These are phyloP conservation scores for Berkeleyomyces basicola DNA, from an alignment of 2,329 filamentous ascomycete genomes.

Conservation along the genomic window DNA sequence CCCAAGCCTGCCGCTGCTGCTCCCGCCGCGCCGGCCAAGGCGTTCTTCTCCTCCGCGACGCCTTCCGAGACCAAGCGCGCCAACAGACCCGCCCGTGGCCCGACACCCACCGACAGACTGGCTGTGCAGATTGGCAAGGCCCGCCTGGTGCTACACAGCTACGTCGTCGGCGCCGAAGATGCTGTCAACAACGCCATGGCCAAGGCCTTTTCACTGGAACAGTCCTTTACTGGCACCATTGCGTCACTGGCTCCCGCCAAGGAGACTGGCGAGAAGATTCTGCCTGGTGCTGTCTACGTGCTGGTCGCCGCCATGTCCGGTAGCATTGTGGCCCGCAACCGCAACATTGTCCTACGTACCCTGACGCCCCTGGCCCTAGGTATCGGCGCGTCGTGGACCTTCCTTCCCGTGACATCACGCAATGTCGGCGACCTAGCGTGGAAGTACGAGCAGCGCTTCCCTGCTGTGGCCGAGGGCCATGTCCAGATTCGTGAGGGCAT, in stretches of 20 bases:
- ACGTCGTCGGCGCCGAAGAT: conserved; percentile 61
- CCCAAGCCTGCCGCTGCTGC: conserved; percentile 14
- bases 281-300: conserved; percentile 83
- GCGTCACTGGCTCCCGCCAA: conserved; percentile 74
- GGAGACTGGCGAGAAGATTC: conserved; percentile 71
- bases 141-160: conserved; percentile 63
- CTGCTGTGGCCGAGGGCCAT: conserved; percentile 69
- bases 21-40: conserved; percentile 19
- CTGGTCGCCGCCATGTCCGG: conserved; percentile 90
- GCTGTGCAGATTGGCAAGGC: conserved; percentile 65
- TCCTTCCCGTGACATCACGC: conserved; percentile 75
- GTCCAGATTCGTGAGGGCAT: conserved; percentile 52
- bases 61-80: conserved; percentile 19
- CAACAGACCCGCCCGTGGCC: conserved; percentile 26
- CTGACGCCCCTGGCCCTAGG: conserved; percentile 65
- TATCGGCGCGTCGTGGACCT: conserved; percentile 64
- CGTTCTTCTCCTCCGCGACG: conserved; percentile 18
- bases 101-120: conserved; percentile 79
- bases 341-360: conserved; percentile 66
- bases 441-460: conserved; percentile 84
- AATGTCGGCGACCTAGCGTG: conserved; percentile 78
- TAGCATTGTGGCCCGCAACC: conserved; percentile 75
- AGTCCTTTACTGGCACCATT: conserved; percentile 75
- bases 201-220: conserved; percentile 67
- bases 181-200: conserved; percentile 70